Evolutionary conservation across 192 early-diverging fungal genomes (phyloP).

Genomic region (Gigaspora rosea): DNA sequence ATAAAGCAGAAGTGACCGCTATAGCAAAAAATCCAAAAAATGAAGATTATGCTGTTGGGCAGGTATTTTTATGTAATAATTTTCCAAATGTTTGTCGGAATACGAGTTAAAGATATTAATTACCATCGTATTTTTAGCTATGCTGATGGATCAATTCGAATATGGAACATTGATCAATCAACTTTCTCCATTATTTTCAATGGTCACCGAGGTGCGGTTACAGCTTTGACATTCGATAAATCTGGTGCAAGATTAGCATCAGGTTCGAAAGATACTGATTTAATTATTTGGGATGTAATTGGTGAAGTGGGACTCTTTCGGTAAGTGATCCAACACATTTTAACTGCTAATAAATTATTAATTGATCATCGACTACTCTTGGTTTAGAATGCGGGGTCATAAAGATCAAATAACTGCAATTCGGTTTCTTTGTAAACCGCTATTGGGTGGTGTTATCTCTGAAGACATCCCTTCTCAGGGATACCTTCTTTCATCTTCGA

Average conservation of each 20-base stretch:
- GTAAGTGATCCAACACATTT: slow-evolving; percentile 22
- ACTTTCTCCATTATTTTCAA: slow-evolving; percentile 76
- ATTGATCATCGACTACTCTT: not conserved
- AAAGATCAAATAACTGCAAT: slow-evolving; percentile 91
- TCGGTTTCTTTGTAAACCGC: slow-evolving; percentile 55
- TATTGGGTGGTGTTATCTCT: slow-evolving; percentile 21
- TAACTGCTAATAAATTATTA: not conserved
- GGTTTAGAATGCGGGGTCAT: slow-evolving; percentile 80
- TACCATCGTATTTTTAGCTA: slow-evolving; percentile 52
- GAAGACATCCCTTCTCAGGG: slow-evolving; percentile 55
- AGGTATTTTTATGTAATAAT: not conserved
- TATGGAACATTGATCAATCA: slow-evolving; percentile 70
- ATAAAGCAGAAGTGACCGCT: slow-evolving; percentile 84
- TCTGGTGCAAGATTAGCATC: slow-evolving; percentile 84
- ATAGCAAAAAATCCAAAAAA: slow-evolving; percentile 70
- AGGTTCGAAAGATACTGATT: slow-evolving; percentile 90
- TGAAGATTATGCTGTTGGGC: slow-evolving; percentile 86
- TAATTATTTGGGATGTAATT: slow-evolving; percentile 95
- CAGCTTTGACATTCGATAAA: slow-evolving; percentile 80
- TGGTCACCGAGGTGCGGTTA: slow-evolving; percentile 87
- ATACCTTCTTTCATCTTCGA: slow-evolving; percentile 86
- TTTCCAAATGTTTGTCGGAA: not conserved
- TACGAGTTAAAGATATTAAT: not conserved
- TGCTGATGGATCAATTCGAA: slow-evolving; percentile 87
- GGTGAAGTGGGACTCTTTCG: slow-evolving; percentile 83